Evolutionary conservation across 2,329 filamentous ascomycete genomes (phyloP), one percentile per base, ranked within the genome.

Genomic region (Raffaelea ambrosiae): DNA sequence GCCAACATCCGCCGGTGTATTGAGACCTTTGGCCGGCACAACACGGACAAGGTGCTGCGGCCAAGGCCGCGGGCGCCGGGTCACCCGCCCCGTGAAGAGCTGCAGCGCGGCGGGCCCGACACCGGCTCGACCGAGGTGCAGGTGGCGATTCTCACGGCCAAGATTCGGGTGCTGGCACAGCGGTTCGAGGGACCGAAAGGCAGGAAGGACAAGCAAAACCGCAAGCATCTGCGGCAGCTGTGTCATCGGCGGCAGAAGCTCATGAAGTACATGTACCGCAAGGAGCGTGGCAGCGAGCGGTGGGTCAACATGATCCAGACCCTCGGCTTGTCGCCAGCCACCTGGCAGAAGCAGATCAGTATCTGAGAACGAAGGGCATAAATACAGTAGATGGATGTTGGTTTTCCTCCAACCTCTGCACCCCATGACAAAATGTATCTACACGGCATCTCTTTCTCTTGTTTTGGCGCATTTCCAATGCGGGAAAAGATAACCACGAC

Each of bases 51-150:
- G 9, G 63, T 68, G 4, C 75, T 98, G 26, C 74, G 76, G 21
- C 80, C 81, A 1, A 85, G 82, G 62, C 70, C 77, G 3, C 64
- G 70, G 39, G 71, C 70, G 16, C 58, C 63, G 35, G 68, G 72
- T 36, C 58, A 71, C 61, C 43, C 61, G 60, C 52, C 62, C 50
- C 60, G 69, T 57, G 60, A 67, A 46, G 61, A 58, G 16, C 61
- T 63, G 57, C 65, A 66, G 22, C 84, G 94, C 29, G 81, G 83
- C n/a, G 93, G 93, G 0, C 86, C 85, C 5, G 93, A 98, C 63
- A 98, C 91, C 1, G 93, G 93, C 33, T 95, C 88, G 58, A 88
- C 88, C 7, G 93, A 98, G 68, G 94, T 98, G n/a, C 93, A 98
- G 72, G 88, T 94, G 55, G 90, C 89, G 41, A 94, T 98, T 57